Evolutionary conservation across 2,329 filamentous ascomycete genomes (phyloP), one percentile per base, ranked within the genome.

Genomic region (Microdochium nivale): DNA sequence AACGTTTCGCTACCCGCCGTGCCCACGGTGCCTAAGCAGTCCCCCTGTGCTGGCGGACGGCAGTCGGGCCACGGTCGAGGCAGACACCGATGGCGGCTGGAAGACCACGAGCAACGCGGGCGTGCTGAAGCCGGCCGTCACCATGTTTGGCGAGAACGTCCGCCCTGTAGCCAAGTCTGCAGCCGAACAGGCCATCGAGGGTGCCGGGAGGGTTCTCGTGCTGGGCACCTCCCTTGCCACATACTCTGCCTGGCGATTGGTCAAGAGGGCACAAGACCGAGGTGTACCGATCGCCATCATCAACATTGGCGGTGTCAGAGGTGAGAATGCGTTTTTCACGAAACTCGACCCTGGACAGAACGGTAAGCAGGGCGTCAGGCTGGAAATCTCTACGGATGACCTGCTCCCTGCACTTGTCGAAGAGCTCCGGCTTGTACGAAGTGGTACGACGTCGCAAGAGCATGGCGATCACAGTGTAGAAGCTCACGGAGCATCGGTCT

Each of bases 141-240:
- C 91, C 60, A 96, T 97, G 90, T 97, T 97, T 66, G 94, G 94
- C 16, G 94, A 97, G 69, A 91, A 83, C 54, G 95, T 97, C 49
- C 74, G 80, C 0, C 67, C 70, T 1, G 62, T 70, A 1, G 84
- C 91, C 33, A 96, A 95, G 66, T 67, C 72, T 1, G 83, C 83
- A 0, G 92, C 91, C 1, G 91, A 97, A 63, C 71, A 81, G 25
- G 87, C 87, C 13, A 82, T 97, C 49, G 88, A 96, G 61, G 77
- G 78, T 25, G 87, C 90, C 1, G 83, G 83, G 5, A 81, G 82
- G 53, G 69, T 97, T 33, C 73, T 97, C 23, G 79, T 97, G 9
- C 67, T 97, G 16, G 94, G 91, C 3, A 96, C 89, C 33, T 96
- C 89, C 55, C 77, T 97, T 48, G 94, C 94, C 5, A 97, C 94